A percentile compares a stretch with the other conserved stretches of the same genome.
phyloP scores from a whole-genome alignment of 2,329 filamentous ascomycete genomes.

The Fusarium xyrophilum region DNA sequence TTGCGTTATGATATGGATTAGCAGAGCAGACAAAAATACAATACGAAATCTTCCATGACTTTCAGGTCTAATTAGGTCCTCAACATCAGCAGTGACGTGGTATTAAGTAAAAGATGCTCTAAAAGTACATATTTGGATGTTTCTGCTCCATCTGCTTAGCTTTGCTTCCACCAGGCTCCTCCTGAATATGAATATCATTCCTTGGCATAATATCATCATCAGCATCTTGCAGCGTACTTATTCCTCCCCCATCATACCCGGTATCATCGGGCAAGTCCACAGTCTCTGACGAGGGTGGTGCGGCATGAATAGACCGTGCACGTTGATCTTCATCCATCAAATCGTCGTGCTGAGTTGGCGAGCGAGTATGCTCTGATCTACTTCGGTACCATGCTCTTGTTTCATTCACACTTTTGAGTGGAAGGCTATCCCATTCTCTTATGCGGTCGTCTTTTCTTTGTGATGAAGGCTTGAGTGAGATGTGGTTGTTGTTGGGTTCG shows the following conservation, averaged over 20 bases:
- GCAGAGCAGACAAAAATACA: too few relatives aligned
- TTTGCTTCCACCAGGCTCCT: constrained; percentile 9
- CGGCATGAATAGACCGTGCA: neutral
- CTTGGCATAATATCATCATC: neutral
- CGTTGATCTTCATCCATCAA: neutral
- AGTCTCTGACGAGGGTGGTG: neutral
- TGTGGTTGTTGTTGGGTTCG: neutral
- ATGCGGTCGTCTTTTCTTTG: constrained; percentile 41
- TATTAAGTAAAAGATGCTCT: neutral
- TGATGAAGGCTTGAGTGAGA: constrained; percentile 6
- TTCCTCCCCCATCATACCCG: neutral
- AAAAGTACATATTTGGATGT: constrained; percentile 35
- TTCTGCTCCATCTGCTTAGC: constrained; percentile 25
- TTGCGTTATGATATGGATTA: neutral
- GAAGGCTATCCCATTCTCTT: constrained; percentile 42
- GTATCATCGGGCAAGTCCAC: neutral
- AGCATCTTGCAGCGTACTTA: neutral
- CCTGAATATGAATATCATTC: neutral
- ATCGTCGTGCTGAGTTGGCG: accelerated
- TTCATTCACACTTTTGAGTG: constrained; percentile 25
- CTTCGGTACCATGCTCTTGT: constrained; percentile 36
- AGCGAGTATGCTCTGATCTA: neutral
- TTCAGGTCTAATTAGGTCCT: too few relatives aligned
- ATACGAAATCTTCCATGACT: too few relatives aligned
- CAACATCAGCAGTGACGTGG: accelerated